Percentiles rank a stretch among this genome's conserved stretches.
Evolutionary conservation across 768 basidiomycete species (phyloP).

Genomic region (Suillus subaureus): DNA sequence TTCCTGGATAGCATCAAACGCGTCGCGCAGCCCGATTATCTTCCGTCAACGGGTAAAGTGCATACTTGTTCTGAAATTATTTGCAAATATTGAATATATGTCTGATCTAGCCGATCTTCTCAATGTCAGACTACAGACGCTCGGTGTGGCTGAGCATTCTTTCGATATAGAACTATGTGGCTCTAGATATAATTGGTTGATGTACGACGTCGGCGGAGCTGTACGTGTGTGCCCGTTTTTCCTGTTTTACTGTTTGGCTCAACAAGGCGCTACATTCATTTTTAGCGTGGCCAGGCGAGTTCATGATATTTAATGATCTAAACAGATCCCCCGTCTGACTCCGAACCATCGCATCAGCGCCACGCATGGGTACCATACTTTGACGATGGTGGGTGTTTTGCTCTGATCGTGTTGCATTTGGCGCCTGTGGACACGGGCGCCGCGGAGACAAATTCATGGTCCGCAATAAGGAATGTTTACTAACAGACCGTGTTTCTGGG

Average conservation of each 20-base stretch:
- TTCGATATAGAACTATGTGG: conserved; percentile 70
- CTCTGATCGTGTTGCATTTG: conserved; percentile 14
- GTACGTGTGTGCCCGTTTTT: conserved; percentile 43
- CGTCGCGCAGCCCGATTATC: conserved; percentile 68
- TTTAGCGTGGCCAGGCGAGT: conserved; percentile 64
- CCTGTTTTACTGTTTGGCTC: conserved; percentile 12
- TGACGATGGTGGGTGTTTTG: conserved; percentile 64
- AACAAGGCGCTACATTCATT: conserved; percentile 4
- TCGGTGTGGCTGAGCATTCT: conserved; percentile 77
- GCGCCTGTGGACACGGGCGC: conserved; percentile 4
- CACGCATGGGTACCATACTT: conserved; percentile 86
- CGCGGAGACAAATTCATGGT: not conserved
- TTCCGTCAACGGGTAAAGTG: conserved; percentile 65
- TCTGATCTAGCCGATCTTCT: conserved; percentile 65
- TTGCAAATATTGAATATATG: conserved; percentile 8
- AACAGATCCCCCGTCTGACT: conserved; percentile 16
- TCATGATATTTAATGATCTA: conserved; percentile 12
- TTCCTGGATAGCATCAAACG: conserved; percentile 69
- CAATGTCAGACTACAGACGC: conserved; percentile 76
- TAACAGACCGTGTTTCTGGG: conserved; percentile 6
- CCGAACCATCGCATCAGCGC: conserved; percentile 45
- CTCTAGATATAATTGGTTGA: conserved; percentile 68
- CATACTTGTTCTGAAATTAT: conserved; percentile 2
- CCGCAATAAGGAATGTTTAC: conserved; percentile 6
- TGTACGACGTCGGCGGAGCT: conserved; percentile 85